Evolutionary conservation across 148 eudicot genomes (phyloP), one percentile per base, ranked within the genome.

Genomic region (Vaccinium vitisidaea): DNA sequence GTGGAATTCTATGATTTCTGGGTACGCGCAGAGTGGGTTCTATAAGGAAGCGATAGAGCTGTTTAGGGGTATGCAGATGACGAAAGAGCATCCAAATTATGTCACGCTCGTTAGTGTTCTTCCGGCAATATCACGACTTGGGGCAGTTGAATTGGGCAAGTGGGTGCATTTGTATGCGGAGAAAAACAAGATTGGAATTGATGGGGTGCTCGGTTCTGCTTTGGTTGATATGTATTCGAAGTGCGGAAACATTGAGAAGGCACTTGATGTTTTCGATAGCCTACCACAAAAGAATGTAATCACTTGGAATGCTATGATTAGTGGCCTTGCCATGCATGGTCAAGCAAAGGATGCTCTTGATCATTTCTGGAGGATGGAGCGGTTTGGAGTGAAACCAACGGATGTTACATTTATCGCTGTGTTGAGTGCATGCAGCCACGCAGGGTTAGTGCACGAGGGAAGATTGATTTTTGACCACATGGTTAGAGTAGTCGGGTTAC

Each of bases 161-260:
- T 89, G 90, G 94, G 88, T 94, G 39, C 92, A 90, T 83, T 87
- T 90, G 74, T 93, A 88, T 84, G 94, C 92, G 19, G 91, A 84
- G 83, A 94, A 84, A 82, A 90, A 82, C 58, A 84, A 85, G 12
- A 89, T 89, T 74, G 86, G 75, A 32, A 89, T 89, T 55, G 91
- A 91, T 85, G 89, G 80, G 77, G 89, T 84, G 50, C 89, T 92
- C 46, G 93, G 90, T 58, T 91, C 94, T 81, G 95, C 98, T 49
- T 83, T 93, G 79, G 78, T 94, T 80, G 95, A 94, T 87, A 90
- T 94, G 95, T 93, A 94, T 80, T 91, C 92, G 1, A 94, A 92
- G 88, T 94, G 94, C 85, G 98, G 98, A 56, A 89, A 84, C 84
- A 86, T 94, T 79, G 91, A 87, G 77, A 89, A 91, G 87, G 94